These are phyloP conservation scores for Aureobasidium lini DNA, from an alignment of 2,329 filamentous ascomycete species.

Conservation along the genomic window DNA sequence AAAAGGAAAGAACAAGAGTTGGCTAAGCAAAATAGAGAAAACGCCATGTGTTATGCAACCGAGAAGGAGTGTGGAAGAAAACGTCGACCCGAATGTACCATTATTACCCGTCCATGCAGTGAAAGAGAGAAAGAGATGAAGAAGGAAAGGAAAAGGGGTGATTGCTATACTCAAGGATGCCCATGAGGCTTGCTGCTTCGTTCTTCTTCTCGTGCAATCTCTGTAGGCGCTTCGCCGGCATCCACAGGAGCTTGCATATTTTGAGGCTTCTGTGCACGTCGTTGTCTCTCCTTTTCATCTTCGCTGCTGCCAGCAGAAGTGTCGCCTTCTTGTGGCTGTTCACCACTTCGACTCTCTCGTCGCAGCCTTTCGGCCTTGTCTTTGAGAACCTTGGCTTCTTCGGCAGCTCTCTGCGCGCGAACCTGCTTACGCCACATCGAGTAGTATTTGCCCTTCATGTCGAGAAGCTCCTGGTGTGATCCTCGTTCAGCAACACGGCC, in stretches of 20 bases:
- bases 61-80: neutral
- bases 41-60: neutral
- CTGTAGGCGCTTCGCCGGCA: neutral
- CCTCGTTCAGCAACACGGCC: slow-evolving; percentile 46
- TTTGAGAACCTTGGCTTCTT: slow-evolving; percentile 42
- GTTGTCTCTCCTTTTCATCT: slow-evolving; percentile 24
- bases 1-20: neutral
- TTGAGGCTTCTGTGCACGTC: slow-evolving; percentile 6
- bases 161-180: slow-evolving; percentile 14
- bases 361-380: slow-evolving; percentile 43
- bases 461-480: slow-evolving; percentile 44
- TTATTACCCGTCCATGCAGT: neutral
- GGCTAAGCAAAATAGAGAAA: neutral
- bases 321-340: slow-evolving; percentile 23
- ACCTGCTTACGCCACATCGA: slow-evolving; percentile 49
- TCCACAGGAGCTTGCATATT: slow-evolving; percentile 15
- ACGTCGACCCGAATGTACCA: neutral
- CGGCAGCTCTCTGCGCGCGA: slow-evolving; percentile 41
- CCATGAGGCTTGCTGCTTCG: slow-evolving; percentile 19
- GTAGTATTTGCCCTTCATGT: slow-evolving; percentile 39
- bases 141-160: neutral
- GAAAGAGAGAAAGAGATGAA: neutral
- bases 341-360: slow-evolving; percentile 32
- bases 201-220: slow-evolving; percentile 11
- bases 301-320: slow-evolving; percentile 32